phyloP scores from a whole-genome alignment of 1,284 basidiomycete genomes.

The Papiliotrema fonsecae region DNA sequence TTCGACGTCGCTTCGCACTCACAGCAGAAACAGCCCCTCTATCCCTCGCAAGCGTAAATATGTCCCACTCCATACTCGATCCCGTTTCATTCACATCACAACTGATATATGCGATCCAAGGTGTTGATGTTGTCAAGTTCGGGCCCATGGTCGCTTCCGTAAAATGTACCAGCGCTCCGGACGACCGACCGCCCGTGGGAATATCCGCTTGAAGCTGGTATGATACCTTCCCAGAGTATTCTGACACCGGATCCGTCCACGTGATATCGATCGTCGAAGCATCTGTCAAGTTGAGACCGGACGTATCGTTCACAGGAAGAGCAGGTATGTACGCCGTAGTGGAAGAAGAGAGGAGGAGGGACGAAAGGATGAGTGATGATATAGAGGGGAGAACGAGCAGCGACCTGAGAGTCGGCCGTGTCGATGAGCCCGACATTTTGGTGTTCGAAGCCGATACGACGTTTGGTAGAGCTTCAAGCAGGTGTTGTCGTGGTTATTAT shows the following conservation, averaged over 20 bases:
- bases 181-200: conserved; percentile 32
- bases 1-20: conserved; percentile 27
- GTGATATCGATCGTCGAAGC: conserved; percentile 58
- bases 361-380: conserved; percentile 15
- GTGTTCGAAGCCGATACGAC: too few relatives aligned
- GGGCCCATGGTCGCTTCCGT: conserved; percentile 52
- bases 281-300: conserved; percentile 56
- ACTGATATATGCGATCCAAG: conserved; percentile 81
- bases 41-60: conserved; percentile 72
- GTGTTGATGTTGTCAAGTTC: conserved; percentile 59
- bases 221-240: conserved; percentile 40
- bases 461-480: too few relatives aligned
- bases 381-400: conserved; percentile 18
- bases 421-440: neutral
- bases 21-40: conserved; percentile 73
- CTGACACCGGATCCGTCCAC: conserved; percentile 53
- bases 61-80: conserved; percentile 55
- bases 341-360: conserved; percentile 15
- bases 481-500: too few relatives aligned
- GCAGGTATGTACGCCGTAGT: conserved; percentile 57
- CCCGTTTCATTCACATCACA: conserved; percentile 72
- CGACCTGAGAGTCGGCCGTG: conserved; percentile 5
- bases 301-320: conserved; percentile 61
- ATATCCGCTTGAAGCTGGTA: conserved; percentile 44
- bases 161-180: conserved; percentile 76